These are phyloP conservation scores for Schoenoplectus tabernaemontani DNA, from an alignment of 202 grass and related monocot species.

Conservation along the genomic window DNA sequence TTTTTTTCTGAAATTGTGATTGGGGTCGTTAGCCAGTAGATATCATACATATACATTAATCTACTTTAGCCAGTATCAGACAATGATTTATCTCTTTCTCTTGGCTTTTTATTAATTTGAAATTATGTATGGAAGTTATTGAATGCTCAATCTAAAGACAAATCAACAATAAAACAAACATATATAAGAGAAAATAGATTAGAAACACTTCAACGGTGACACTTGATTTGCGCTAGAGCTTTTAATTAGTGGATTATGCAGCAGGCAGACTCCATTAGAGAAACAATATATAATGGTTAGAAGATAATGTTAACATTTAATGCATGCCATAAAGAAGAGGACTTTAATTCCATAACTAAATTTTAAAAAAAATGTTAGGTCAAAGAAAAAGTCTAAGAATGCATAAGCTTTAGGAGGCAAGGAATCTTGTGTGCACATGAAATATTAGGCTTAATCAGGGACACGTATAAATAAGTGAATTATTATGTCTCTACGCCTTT, in stretches of 20 bases:
- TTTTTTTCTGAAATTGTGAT: too few relatives aligned
- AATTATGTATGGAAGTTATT: background rate
- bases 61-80: background rate
- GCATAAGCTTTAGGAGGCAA: constrained; percentile 58
- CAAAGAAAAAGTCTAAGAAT: constrained; percentile 29
- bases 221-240: background rate
- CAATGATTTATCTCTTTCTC: background rate
- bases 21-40: too few relatives aligned
- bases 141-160: background rate
- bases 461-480: constrained; percentile 19
- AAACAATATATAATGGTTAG: background rate
- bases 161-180: background rate
- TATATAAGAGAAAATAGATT: background rate
- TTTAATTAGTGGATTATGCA: background rate
- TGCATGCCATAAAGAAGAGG: constrained; percentile 3
- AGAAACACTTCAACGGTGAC: background rate
- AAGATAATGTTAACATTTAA: background rate
- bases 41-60: too few relatives aligned
- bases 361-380: constrained; percentile 35
- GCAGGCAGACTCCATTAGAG: background rate
- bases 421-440: constrained; percentile 43
- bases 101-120: too few relatives aligned
- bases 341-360: constrained; percentile 16
- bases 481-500: constrained; percentile 10
- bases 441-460: constrained; percentile 30